phyloP scores from a whole-genome alignment of 768 basidiomycete genomes.

The Cystobasidium ongulense region DNA sequence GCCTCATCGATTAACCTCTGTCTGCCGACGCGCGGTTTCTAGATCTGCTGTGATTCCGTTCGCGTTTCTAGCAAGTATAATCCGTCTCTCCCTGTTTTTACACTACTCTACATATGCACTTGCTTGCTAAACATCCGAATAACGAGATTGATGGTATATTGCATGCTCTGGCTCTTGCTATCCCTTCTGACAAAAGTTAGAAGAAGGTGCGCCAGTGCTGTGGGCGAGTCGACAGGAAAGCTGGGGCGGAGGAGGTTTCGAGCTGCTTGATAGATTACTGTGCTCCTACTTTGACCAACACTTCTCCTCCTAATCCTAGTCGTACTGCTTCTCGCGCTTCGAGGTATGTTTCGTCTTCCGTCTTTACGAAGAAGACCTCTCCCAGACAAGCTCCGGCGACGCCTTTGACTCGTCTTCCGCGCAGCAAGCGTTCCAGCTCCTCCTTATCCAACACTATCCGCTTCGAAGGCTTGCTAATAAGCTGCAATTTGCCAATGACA shows the following conservation, averaged over 20 bases:
- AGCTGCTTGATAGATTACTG: background rate
- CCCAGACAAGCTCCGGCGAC: conserved; percentile 81
- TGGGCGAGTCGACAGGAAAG: conserved; percentile 47
- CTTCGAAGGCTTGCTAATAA: conserved; percentile 76
- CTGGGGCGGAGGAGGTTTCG: background rate
- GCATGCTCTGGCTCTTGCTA: background rate
- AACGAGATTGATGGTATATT: background rate
- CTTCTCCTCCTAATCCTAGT: conserved; percentile 70
- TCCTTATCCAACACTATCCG: conserved; percentile 63
- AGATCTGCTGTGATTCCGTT: too few relatives aligned
- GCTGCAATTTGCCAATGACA: conserved; percentile 66
- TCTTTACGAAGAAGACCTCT: conserved; percentile 79
- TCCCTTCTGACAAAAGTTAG: background rate
- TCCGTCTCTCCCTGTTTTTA: background rate
- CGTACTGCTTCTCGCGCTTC: conserved; percentile 87
- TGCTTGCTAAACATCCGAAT: background rate
- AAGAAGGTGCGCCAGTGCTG: background rate
- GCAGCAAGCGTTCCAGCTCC: conserved; percentile 70
- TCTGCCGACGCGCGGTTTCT: too few relatives aligned
- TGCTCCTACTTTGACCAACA: conserved; percentile 45
- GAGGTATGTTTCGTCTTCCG: conserved; percentile 68
- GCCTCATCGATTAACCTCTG: too few relatives aligned
- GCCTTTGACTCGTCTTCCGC: conserved; percentile 69
- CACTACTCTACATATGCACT: background rate
- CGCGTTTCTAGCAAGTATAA: too few relatives aligned